Percentiles rank a stretch among this genome's conserved stretches.
Evolutionary conservation across 768 basidiomycete genomes (phyloP).

Genomic region (Sporobolomyces phaffii): DNA sequence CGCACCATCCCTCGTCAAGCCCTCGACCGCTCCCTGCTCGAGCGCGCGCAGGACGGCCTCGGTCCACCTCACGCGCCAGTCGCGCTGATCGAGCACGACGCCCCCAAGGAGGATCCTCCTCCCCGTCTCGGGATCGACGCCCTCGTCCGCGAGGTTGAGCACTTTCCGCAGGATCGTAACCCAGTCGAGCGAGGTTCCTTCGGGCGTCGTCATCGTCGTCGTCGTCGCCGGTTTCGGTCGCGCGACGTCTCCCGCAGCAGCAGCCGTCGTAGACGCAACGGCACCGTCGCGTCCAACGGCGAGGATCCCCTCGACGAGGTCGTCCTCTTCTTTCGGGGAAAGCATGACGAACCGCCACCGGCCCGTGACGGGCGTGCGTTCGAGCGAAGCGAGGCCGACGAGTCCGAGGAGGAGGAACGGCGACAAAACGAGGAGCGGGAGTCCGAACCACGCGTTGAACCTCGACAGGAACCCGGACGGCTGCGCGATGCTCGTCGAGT

Average conservation of each 20-base stretch:
- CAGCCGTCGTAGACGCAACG: too few relatives aligned
- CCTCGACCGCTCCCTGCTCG: slow-evolving; percentile 58
- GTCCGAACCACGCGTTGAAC: slow-evolving; percentile 29
- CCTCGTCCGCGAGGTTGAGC: slow-evolving; percentile 36
- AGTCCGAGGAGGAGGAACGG: slow-evolving; percentile 37
- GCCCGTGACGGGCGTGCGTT: slow-evolving; percentile 40
- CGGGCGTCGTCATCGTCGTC: not conserved
- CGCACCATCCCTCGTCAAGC: slow-evolving; percentile 41
- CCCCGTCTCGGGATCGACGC: slow-evolving; percentile 13
- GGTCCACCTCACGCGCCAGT: slow-evolving; percentile 91
- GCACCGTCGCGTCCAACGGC: slow-evolving; percentile 1
- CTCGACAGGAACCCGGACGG: slow-evolving; percentile 14
- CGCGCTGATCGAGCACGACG: slow-evolving; percentile 60
- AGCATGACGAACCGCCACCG: slow-evolving; percentile 38
- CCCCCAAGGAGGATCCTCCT: slow-evolving; percentile 39
- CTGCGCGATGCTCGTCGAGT: not conserved
- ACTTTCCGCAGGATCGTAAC: slow-evolving; percentile 36
- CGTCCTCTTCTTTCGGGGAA: slow-evolving; percentile 34
- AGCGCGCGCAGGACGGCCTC: slow-evolving; percentile 67
- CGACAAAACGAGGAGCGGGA: slow-evolving; percentile 24
- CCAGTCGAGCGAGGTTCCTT: slow-evolving; percentile 36
- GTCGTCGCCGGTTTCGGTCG: not conserved
- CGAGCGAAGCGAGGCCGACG: slow-evolving; percentile 32
- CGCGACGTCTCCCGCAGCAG: too few relatives aligned
- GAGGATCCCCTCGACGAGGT: slow-evolving; percentile 36